Percentiles rank a stretch among this genome's conserved stretches.
These are phyloP conservation scores for Eucalyptus brandiana DNA, from an alignment of 345 rosid genomes.

Conservation along the genomic window DNA sequence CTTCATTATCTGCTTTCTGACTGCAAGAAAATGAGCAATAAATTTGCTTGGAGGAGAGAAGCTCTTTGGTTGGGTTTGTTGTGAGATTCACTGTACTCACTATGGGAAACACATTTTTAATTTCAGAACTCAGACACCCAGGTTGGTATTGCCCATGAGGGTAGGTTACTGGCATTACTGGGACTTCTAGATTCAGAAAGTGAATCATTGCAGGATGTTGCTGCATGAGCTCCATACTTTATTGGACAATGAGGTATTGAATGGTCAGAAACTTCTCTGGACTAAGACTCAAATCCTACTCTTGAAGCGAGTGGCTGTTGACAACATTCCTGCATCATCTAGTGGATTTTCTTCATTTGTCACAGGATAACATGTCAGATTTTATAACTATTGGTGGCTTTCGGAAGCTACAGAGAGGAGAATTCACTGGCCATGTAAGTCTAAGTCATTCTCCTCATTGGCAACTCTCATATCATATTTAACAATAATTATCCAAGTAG, in stretches of 20 bases:
- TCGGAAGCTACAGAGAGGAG: constrained; percentile 60
- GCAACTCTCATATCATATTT: not conserved
- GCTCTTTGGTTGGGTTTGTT: not conserved
- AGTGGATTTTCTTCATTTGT: not conserved
- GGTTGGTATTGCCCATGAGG: not conserved
- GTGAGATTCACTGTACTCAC: not conserved
- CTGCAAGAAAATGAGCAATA: constrained; percentile 9
- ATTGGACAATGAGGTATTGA: constrained; percentile 59
- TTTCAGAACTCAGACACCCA: not conserved
- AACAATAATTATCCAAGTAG: not conserved
- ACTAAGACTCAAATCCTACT: not conserved
- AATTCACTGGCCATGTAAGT: constrained; percentile 1
- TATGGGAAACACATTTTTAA: not conserved
- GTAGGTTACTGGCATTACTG: no score
- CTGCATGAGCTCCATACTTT: constrained; percentile 42
- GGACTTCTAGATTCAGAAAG: not conserved
- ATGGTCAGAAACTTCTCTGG: not conserved
- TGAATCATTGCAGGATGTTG: not conserved
- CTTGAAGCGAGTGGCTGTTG: not conserved
- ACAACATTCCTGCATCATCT: not conserved
- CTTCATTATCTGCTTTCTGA: constrained; percentile 55
- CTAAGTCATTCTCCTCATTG: not conserved
- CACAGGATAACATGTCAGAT: constrained; percentile 58
- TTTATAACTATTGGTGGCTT: constrained; percentile 42
- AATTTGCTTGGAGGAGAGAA: not conserved